Evolutionary conservation across 75 land plant genomes (phyloP), one percentile per base, ranked within the genome.

Genomic region (Sequoia sempervirens): DNA sequence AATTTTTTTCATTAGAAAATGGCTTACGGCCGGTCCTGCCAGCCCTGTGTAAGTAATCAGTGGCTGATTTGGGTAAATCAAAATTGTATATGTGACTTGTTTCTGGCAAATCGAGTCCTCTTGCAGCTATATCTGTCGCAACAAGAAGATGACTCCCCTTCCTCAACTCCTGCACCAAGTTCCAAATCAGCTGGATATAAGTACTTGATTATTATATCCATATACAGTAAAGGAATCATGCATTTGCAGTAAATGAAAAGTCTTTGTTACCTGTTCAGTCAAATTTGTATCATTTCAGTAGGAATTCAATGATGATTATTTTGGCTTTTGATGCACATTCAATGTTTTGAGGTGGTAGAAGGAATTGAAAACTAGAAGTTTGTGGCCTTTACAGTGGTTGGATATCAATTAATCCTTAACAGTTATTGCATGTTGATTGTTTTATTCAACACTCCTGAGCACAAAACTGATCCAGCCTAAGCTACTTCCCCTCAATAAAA

Each of bases 71-170:
- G 23, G 99, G 99, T 73, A 93, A 88, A 84, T 96, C 98, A 86
- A 93, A 92, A 84, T 97, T 97, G 91, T 97, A 97, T 80, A 97
- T 89, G 69, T 96, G 98, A 20, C 91, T 97, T 45, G 97, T 95
- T 58, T 97, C 96, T 15, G 99, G 99, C 58, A 97, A 50, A 82
- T 97, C 98, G 36, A 96, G 88, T 12, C 99, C 99, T 90, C 99
- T 90, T 47, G 93, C 93, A 12, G 94, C 98, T 78, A 97, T 86
- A 73, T 97, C 99, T 69, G 99, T 97, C 61, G 99, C 90, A 46
- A 97, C 88, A 14, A 97, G 86, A 80, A 95, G 86, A 84, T 81
- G 90, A 40, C 86, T 61, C 15, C 88, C 85, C 85, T 86, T 88
- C 80, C 91, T 91, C 37, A 91, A 58, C 72, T 93, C 92, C 96